Percentiles rank a stretch among this genome's conserved stretches.
Evolutionary conservation across 2,329 filamentous ascomycete genomes (phyloP).

Genomic region (Zymoseptoria ardabiliae): DNA sequence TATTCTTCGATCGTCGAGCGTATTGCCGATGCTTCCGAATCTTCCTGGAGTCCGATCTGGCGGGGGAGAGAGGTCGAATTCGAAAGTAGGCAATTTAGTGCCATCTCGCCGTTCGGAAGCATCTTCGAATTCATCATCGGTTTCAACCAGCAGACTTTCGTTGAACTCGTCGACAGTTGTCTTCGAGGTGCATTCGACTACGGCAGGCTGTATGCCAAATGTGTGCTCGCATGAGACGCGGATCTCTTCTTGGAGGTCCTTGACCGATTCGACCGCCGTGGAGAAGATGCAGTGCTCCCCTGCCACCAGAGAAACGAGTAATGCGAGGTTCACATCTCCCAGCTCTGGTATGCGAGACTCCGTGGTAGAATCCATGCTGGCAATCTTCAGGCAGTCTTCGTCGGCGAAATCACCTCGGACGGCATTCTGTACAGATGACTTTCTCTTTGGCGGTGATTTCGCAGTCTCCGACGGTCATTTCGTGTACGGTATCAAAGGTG

Average conservation of each 20-base stretch:
- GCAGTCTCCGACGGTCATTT: neutral
- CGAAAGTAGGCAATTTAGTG: constrained; percentile 3
- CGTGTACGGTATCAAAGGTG: neutral
- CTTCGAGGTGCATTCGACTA: constrained; percentile 64
- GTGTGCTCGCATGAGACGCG: constrained; percentile 61
- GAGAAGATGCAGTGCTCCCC: constrained; percentile 85
- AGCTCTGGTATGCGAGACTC: constrained; percentile 61
- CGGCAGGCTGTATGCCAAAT: constrained; percentile 63
- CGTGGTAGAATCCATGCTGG: constrained; percentile 13
- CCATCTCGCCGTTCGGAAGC: constrained; percentile 1
- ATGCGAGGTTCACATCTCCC: constrained; percentile 80
- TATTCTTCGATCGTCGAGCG: constrained; percentile 49
- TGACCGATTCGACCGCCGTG: constrained; percentile 46
- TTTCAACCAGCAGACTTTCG: constrained; percentile 54
- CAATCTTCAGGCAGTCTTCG: neutral
- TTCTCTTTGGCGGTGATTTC: neutral
- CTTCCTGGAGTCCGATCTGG: constrained; percentile 12
- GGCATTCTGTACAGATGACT: neutral
- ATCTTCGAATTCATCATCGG: constrained; percentile 17
- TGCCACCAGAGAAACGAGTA: constrained; percentile 71
- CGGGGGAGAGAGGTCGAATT: constrained; percentile 11
- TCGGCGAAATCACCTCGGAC: neutral
- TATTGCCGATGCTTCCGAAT: constrained; percentile 17
- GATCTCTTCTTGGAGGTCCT: constrained; percentile 21
- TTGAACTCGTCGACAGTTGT: constrained; percentile 79